Percentiles rank a stretch among this genome's conserved stretches.
Conservation (phyloP, 139 green algal species). For the Picochlorum sp. region DNA sequence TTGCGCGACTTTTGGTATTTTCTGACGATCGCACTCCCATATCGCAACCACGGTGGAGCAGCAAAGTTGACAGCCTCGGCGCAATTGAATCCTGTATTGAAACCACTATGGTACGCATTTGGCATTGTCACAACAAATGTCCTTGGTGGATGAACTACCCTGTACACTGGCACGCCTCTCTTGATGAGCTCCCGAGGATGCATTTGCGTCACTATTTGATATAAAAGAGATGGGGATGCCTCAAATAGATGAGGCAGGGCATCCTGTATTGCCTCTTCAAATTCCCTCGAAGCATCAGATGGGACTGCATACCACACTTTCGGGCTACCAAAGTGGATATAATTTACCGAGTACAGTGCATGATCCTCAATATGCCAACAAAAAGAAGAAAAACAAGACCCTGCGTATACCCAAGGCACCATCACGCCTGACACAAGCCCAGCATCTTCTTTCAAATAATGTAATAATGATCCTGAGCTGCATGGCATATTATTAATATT, state of each 20-base stretch:
- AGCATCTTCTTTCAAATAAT: constrained; percentile 42
- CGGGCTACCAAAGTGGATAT: constrained; percentile 58
- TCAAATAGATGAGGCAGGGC: constrained; percentile 66
- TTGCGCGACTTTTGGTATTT: constrained; percentile 50
- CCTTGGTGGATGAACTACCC: constrained; percentile 63
- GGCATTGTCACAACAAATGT: constrained; percentile 90
- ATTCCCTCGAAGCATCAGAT: constrained; percentile 30
- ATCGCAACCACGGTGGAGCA: constrained; percentile 77
- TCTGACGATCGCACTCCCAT: constrained; percentile 42
- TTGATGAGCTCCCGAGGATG: constrained; percentile 53
- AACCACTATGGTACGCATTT: constrained; percentile 73
- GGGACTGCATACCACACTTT: constrained; percentile 71
- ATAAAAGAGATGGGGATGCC: constrained; percentile 51
- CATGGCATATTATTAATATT: constrained; percentile 79
- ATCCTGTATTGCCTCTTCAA: constrained; percentile 56
- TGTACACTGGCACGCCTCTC: constrained; percentile 68
- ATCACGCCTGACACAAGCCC: constrained; percentile 73
- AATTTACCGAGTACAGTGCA: constrained; percentile 82
- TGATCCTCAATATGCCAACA: constrained; percentile 82
- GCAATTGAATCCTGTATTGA: constrained; percentile 75
- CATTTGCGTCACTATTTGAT: constrained; percentile 77
- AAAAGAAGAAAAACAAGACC: constrained; percentile 53
- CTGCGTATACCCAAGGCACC: constrained; percentile 77
- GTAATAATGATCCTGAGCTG: constrained; percentile 47
- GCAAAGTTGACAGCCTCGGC: constrained; percentile 83